These are phyloP conservation scores for Ceraceosorus guamensis DNA, from an alignment of 1,284 basidiomycete genomes.

Conservation along the genomic window DNA sequence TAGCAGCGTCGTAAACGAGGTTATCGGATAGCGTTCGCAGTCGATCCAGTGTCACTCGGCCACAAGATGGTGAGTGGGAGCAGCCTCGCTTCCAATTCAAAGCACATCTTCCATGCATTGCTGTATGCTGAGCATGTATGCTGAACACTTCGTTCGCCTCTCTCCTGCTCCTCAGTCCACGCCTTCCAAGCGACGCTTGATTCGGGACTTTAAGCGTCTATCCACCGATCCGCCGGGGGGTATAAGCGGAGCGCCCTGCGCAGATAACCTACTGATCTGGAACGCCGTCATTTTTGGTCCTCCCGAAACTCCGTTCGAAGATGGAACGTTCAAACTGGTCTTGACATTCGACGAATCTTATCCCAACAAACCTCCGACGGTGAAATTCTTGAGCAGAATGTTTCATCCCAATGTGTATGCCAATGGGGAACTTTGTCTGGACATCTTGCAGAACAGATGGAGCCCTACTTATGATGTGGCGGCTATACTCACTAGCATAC, in stretches of 20 bases:
- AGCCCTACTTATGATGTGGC: slow-evolving; percentile 97
- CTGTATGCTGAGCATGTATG: neutral
- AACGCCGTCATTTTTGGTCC: slow-evolving; percentile 99
- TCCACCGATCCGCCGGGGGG: slow-evolving; percentile 90
- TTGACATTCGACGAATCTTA: slow-evolving; percentile 95
- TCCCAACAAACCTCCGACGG: slow-evolving; percentile 93
- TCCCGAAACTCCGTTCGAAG: slow-evolving; percentile 96
- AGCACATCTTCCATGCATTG: neutral
- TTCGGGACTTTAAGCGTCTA: slow-evolving; percentile 70
- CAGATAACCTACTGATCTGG: slow-evolving; percentile 99
- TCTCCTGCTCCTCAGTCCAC: slow-evolving; percentile 28
- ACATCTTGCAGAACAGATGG: slow-evolving; percentile 97
- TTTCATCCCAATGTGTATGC: slow-evolving; percentile 99
- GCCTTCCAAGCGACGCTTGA: slow-evolving; percentile 44
- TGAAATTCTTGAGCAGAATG: slow-evolving; percentile 95
- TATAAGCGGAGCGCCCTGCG: slow-evolving; percentile 89
- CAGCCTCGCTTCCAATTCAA: neutral
- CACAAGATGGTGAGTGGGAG: too few relatives aligned
- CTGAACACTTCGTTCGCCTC: neutral
- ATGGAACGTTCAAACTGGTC: slow-evolving; percentile 93
- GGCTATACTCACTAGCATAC: slow-evolving; percentile 91
- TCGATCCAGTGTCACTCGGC: too few relatives aligned
- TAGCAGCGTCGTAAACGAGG: too few relatives aligned
- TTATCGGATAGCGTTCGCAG: too few relatives aligned
- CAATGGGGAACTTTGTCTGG: slow-evolving; percentile 93